Conservation (phyloP, 2,329 filamentous ascomycete genomes). For the Talaromyces islandicus region DNA sequence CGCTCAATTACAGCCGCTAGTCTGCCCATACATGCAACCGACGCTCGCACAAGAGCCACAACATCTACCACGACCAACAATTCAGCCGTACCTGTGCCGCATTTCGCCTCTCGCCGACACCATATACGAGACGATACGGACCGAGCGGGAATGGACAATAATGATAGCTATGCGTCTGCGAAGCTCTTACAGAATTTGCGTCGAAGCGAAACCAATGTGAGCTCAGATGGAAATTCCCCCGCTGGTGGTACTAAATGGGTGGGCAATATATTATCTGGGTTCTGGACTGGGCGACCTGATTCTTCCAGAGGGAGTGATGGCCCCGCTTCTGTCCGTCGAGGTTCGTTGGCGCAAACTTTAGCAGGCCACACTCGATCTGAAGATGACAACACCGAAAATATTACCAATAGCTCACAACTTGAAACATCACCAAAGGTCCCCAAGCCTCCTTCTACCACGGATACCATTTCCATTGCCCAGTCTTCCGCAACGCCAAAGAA, state of each 20-base stretch:
- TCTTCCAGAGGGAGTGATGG: slow-evolving; percentile 27
- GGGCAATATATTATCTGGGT: slow-evolving; percentile 49
- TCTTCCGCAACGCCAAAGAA: slow-evolving; percentile 16
- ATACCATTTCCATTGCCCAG: slow-evolving; percentile 31
- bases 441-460: slow-evolving; percentile 17
- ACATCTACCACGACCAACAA: slow-evolving; percentile 48
- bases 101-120: slow-evolving; percentile 44
- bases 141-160: slow-evolving; percentile 20
- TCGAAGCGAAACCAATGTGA: slow-evolving; percentile 45
- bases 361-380: background rate
- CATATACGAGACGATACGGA: slow-evolving; percentile 25
- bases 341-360: slow-evolving; percentile 1
- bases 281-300: slow-evolving; percentile 48
- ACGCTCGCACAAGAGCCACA: slow-evolving; percentile 39
- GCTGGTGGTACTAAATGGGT: slow-evolving; percentile 45
- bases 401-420: background rate
- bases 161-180: slow-evolving; percentile 46
- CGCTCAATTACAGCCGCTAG: slow-evolving; percentile 37
- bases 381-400: background rate
- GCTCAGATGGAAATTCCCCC: slow-evolving; percentile 41
- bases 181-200: slow-evolving; percentile 50
- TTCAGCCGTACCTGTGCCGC: slow-evolving; percentile 46
- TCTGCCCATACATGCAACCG: slow-evolving; percentile 42
- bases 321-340: slow-evolving; percentile 1
- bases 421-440: background rate